Percentiles rank a stretch among this genome's conserved stretches.
Conservation (phyloP, 768 basidiomycete species). For the Hysterangium stoloniferum region DNA sequence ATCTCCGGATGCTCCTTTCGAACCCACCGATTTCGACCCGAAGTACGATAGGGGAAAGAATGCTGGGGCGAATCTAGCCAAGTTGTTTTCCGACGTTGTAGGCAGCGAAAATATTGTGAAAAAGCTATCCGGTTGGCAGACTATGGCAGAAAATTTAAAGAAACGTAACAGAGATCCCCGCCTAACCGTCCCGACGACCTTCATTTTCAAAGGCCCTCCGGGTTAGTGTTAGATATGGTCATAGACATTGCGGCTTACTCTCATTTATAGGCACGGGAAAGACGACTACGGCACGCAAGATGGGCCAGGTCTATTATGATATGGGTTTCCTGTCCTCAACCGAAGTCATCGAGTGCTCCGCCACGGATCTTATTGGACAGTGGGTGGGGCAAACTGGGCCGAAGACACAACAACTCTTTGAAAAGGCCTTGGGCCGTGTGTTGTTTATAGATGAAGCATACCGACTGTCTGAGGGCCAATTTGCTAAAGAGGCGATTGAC, state of each 20-base stretch:
- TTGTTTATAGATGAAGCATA: slow-evolving; percentile 72
- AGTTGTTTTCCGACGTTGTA: slow-evolving; percentile 56
- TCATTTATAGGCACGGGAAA: slow-evolving; percentile 47
- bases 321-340: slow-evolving; percentile 46
- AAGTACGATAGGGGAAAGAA: slow-evolving; percentile 43
- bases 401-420: slow-evolving; percentile 50
- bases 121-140: slow-evolving; percentile 45
- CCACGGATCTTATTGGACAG: slow-evolving; percentile 60
- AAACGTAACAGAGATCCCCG: slow-evolving; percentile 34
- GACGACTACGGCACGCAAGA: slow-evolving; percentile 53
- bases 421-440: slow-evolving; percentile 59
- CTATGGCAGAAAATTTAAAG: slow-evolving; percentile 38
- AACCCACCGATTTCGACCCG: slow-evolving; percentile 52
- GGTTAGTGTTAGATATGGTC: slow-evolving; percentile 29
- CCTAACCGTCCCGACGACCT: slow-evolving; percentile 51
- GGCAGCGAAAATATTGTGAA: slow-evolving; percentile 48
- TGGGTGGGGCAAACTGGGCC: slow-evolving; percentile 70
- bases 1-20: slow-evolving; percentile 24
- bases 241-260: no score
- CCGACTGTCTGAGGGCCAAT: slow-evolving; percentile 49
- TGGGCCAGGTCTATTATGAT: slow-evolving; percentile 55
- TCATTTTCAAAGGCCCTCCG: slow-evolving; percentile 68
- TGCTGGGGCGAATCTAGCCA: slow-evolving; percentile 42
- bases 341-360: slow-evolving; percentile 64
- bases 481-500: slow-evolving; percentile 66